These are phyloP conservation scores for Astragalus glycyphyllos DNA, from an alignment of 306 rosid species.

Conservation along the genomic window DNA sequence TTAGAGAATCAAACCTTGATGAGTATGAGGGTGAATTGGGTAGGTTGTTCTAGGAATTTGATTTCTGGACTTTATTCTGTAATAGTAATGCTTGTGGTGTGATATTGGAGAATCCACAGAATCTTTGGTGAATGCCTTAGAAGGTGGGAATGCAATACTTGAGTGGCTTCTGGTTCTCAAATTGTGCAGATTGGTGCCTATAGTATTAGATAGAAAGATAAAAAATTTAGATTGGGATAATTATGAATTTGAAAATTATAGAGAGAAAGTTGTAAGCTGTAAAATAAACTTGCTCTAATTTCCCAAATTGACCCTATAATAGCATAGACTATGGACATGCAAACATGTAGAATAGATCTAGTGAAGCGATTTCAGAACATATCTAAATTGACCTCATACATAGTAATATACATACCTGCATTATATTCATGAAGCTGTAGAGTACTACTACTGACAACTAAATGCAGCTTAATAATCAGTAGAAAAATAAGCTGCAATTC, in stretches of 20 bases:
- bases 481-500: conserved; percentile 52
- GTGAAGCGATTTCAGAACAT: not conserved
- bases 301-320: too few relatives aligned
- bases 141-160: conserved; percentile 57
- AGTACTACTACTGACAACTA: conserved; percentile 35
- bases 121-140: conserved; percentile 44
- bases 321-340: not conserved
- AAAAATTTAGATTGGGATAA: too few relatives aligned
- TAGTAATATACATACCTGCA: conserved; percentile 61
- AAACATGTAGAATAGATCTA: conserved; percentile 2
- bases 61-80: conserved; percentile 47
- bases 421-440: conserved; percentile 49
- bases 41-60: conserved; percentile 51
- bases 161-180: conserved; percentile 36
- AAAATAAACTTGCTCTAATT: too few relatives aligned
- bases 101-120: conserved; percentile 48
- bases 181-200: conserved; percentile 47
- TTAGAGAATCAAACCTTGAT: conserved; percentile 60
- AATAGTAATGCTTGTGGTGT: conserved; percentile 47
- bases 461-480: conserved; percentile 50
- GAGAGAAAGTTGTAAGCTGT: too few relatives aligned
- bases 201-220: conserved; percentile 26
- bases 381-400: conserved; percentile 31
- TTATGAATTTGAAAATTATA: too few relatives aligned
- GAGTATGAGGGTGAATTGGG: conserved; percentile 49